A percentile compares a stretch with the other conserved stretches of the same genome.
Evolutionary conservation across 805 yeast species (phyloP).

Genomic region (Wickerhamomyces chambardii): DNA sequence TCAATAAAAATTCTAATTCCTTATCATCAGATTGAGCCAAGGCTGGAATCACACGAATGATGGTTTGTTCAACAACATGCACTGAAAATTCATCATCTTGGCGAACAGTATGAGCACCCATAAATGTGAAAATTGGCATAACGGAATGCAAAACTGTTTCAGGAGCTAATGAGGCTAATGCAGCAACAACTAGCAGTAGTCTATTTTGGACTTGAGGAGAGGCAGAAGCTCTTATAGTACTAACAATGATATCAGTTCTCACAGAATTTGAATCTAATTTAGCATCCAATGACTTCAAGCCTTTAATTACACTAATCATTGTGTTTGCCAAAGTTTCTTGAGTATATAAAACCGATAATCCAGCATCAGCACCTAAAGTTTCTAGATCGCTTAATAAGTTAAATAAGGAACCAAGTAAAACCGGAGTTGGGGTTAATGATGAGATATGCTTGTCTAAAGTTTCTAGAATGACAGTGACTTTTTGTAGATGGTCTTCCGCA

Average conservation of each 20-base stretch:
- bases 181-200: conserved; percentile 74
- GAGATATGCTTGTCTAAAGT: conserved; percentile 47
- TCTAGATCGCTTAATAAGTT: conserved; percentile 65
- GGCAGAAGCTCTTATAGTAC: conserved; percentile 79
- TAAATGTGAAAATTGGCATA: conserved; percentile 98
- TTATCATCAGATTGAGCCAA: conserved; percentile 38
- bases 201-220: conserved; percentile 96
- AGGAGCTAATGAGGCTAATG: conserved; percentile 82
- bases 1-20: conserved; percentile 75
- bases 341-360: conserved; percentile 81
- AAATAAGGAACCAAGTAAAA: conserved; percentile 43
- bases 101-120: conserved; percentile 96
- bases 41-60: conserved; percentile 86
- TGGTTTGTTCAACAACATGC: conserved; percentile 87
- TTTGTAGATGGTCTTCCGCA: conserved; percentile 73
- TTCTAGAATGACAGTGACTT: conserved; percentile 72
- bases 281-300: conserved; percentile 32
- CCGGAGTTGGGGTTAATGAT: conserved; percentile 26
- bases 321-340: conserved; percentile 88
- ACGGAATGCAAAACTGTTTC: conserved; percentile 90
- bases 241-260: conserved; percentile 85
- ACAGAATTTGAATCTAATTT: conserved; percentile 54
- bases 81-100: conserved; percentile 96
- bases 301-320: conserved; percentile 60
- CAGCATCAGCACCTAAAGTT: conserved; percentile 84